Base-by-base conservation (phyloP, 2,329 filamentous ascomycete species). In the Furcasterigmium sp. region DNA sequence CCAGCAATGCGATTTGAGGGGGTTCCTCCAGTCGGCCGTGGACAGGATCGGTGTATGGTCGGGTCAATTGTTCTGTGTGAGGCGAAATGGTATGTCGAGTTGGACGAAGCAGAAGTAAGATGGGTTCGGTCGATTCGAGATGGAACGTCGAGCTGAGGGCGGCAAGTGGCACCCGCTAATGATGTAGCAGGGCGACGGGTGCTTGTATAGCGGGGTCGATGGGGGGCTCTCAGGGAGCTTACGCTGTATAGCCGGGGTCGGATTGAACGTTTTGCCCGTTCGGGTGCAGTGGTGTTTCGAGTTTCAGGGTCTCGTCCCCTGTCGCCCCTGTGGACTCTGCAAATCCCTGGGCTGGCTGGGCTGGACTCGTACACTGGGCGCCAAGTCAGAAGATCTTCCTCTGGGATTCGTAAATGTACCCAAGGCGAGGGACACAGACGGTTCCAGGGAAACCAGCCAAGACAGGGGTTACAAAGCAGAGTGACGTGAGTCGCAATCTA, bases 141-240 rank as follows among this genome's bases (percentile, higher is more conserved):
- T 7, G 23, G 11, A 7, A 11, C 23, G 7, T 14, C 5, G 29
- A 6, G n/a, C 8, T 32, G 8, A 15, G 29, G 32, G 32, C 32
- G 32, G 32, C n/a, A 35, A 35, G 32, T 35, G 32, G 32, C 32
- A 35, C 32, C 32, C 32, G 32, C 32, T 35, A 35, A 17, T 17
- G 32, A 26, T 7, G 23, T 26, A 11, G 23, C 7, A 26, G 32
- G 32, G 17, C 32, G 8, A 18, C 17, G 32, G 32, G 8, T 35
- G 32, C 32, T 35, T 35, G n/a, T 35, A 8, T 17, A 18, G 32
- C 17, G 32, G 32, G 17, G 32, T 35, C 32, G 15, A 26, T 7
- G 23, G 11, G 23, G 23, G 23, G 23, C 23, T 7, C 11, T 11
- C 23, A 26, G 23, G 23, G 23, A 26, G 23, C 23, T 26, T 26